A percentile compares a stretch with the other conserved stretches of the same genome.
Evolutionary conservation across 495 filamentous ascomycete genomes (phyloP).

Genomic region (Daldinia grandis): DNA sequence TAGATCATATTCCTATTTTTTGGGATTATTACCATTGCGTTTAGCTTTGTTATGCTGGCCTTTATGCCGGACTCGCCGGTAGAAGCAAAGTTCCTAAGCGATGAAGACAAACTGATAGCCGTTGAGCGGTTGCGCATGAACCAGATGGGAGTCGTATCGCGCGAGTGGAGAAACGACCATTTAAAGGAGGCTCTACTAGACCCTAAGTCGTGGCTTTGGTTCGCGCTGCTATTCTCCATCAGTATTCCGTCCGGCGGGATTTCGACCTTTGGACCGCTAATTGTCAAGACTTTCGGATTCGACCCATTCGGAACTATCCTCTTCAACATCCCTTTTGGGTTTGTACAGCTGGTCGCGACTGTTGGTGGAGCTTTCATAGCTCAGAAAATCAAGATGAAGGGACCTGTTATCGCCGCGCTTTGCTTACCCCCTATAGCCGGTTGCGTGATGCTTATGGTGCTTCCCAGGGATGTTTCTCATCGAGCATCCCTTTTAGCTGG

Average conservation of each 20-base stretch:
- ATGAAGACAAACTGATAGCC: slow-evolving; percentile 60
- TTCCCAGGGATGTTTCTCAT: slow-evolving; percentile 55
- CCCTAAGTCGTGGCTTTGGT: slow-evolving; percentile 70
- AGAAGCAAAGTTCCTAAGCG: slow-evolving; percentile 63
- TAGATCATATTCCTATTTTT: slow-evolving; percentile 66
- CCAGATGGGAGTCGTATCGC: slow-evolving; percentile 66
- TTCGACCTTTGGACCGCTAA: slow-evolving; percentile 68
- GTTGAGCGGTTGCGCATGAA: slow-evolving; percentile 66
- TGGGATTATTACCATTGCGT: slow-evolving; percentile 60
- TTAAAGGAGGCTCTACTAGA: slow-evolving; percentile 64
- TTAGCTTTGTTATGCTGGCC: slow-evolving; percentile 56
- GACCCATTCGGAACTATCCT: slow-evolving; percentile 65
- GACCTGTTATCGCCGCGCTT: slow-evolving; percentile 60
- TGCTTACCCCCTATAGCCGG: slow-evolving; percentile 67
- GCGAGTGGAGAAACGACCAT: slow-evolving; percentile 69
- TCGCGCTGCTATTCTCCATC: slow-evolving; percentile 59
- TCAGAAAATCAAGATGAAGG: slow-evolving; percentile 62
- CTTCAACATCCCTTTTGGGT: slow-evolving; percentile 71
- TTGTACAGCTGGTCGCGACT: slow-evolving; percentile 66
- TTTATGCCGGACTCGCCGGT: slow-evolving; percentile 67
- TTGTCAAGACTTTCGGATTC: slow-evolving; percentile 67
- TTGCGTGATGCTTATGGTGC: slow-evolving; percentile 61
- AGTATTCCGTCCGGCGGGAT: slow-evolving; percentile 70
- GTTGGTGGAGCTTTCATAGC: slow-evolving; percentile 66
- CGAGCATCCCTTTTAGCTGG: slow-evolving; percentile 62